phyloP scores from a whole-genome alignment of 495 filamentous ascomycete species.

The Endocarpon pusillum region DNA sequence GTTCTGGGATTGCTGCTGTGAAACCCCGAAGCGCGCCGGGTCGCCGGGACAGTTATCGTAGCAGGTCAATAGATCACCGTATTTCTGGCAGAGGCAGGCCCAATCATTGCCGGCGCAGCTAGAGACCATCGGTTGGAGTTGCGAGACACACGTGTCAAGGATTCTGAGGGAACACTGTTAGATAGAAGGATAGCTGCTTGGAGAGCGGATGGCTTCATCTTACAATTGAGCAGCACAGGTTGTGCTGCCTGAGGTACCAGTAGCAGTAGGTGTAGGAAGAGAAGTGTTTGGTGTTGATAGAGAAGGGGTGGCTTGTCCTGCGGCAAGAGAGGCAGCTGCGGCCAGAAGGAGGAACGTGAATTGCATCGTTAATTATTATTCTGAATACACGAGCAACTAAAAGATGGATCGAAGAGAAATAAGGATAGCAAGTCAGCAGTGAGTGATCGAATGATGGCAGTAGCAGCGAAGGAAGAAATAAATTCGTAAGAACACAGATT shows the following conservation, averaged over 20 bases:
- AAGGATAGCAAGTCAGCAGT: too few species aligned
- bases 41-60: constrained; percentile 26
- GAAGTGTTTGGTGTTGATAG: too few species aligned
- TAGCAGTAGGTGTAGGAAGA: constrained; percentile 2
- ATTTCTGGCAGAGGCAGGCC: constrained; percentile 18
- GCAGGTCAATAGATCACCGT: constrained; percentile 19
- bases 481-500: too few species aligned
- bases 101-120: constrained; percentile 16
- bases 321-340: constrained; percentile 2
- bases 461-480: too few species aligned
- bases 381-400: too few species aligned
- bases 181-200: background rate
- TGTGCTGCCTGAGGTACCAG: constrained; percentile 1
- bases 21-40: constrained; percentile 10
- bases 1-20: constrained; percentile 14
- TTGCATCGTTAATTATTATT: too few species aligned
- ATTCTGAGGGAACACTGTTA: constrained; percentile 10
- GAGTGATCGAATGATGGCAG: too few species aligned
- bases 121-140: constrained; percentile 10
- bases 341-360: constrained; percentile 4
- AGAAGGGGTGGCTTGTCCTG: constrained; percentile 4
- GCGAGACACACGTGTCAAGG: constrained; percentile 16
- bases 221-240: constrained; percentile 7
- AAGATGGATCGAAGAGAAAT: too few species aligned
- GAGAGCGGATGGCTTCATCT: background rate